A percentile compares a stretch with the other conserved stretches of the same genome.
Conservation (phyloP, 306 rosid genomes). For the Crataegus laevigata region DNA sequence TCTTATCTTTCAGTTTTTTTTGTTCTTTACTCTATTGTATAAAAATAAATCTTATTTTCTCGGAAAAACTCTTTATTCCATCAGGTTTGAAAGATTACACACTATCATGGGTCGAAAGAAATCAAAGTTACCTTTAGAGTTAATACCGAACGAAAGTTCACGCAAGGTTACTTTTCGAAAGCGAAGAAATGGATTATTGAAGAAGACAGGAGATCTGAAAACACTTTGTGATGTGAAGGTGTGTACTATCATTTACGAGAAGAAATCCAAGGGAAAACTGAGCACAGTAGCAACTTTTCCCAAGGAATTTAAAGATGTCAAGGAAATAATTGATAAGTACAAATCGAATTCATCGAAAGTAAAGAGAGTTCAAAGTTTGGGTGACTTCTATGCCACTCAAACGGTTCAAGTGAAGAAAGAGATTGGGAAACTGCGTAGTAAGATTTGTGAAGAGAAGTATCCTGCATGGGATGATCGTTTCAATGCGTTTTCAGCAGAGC, state of each 20-base stretch:
- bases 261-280: not conserved
- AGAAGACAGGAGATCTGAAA: slow-evolving; percentile 15
- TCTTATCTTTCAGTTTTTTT: too few relatives aligned
- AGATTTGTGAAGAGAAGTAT: not conserved
- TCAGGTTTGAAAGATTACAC: too few relatives aligned
- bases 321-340: not conserved
- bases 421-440: not conserved
- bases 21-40: too few relatives aligned
- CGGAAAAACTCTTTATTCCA: too few relatives aligned
- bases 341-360: not conserved
- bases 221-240: slow-evolving; percentile 19
- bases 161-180: slow-evolving; percentile 2
- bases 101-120: not conserved
- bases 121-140: not conserved
- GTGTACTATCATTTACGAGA: slow-evolving; percentile 5
- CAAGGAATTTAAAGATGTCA: not conserved
- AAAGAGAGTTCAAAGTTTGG: not conserved
- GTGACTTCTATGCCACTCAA: slow-evolving; percentile 1
- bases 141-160: not conserved
- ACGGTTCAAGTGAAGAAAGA: not conserved
- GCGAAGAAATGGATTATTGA: slow-evolving; percentile 7
- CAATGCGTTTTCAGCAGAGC: not conserved
- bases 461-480: not conserved
- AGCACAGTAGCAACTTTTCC: not conserved
- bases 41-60: too few relatives aligned